phyloP scores from a whole-genome alignment of 768 basidiomycete genomes.

The Termitomyces sp. region DNA sequence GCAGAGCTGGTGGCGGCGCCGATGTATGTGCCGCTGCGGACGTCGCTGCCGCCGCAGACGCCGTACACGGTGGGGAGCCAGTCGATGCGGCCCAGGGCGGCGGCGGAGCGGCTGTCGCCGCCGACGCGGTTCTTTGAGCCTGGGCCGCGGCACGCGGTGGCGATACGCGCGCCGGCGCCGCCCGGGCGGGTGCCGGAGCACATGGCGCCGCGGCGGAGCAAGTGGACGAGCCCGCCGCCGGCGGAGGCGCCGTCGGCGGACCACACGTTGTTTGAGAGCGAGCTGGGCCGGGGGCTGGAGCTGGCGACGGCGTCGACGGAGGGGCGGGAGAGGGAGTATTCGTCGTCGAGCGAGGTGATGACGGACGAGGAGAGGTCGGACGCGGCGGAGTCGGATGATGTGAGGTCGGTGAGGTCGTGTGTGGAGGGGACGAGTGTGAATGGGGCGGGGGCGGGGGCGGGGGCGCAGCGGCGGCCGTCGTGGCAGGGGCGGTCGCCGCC shows the following conservation, averaged over 20 bases:
- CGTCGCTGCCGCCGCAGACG: slow-evolving; percentile 59
- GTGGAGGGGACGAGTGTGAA: slow-evolving; percentile 39
- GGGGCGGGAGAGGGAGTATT: slow-evolving; percentile 50
- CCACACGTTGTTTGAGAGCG: slow-evolving; percentile 60
- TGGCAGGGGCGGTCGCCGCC: slow-evolving; percentile 31
- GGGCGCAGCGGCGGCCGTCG: slow-evolving; percentile 38
- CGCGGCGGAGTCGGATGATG: slow-evolving; percentile 64
- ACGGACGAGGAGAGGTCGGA: slow-evolving; percentile 73
- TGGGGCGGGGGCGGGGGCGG: slow-evolving; percentile 22
- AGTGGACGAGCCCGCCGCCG: slow-evolving; percentile 85
- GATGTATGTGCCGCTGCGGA: slow-evolving; percentile 33
- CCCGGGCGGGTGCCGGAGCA: slow-evolving; percentile 76
- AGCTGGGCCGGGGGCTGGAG: slow-evolving; percentile 59
- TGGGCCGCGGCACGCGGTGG: slow-evolving; percentile 23
- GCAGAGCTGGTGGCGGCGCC: slow-evolving; percentile 54
- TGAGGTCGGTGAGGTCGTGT: slow-evolving; percentile 61
- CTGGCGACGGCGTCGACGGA: slow-evolving; percentile 62
- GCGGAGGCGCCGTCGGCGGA: slow-evolving; percentile 65
- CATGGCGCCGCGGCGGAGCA: slow-evolving; percentile 75
- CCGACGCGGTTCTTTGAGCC: slow-evolving; percentile 44
- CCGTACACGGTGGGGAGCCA: slow-evolving; percentile 65
- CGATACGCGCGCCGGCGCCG: slow-evolving; percentile 40
- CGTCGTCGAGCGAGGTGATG: slow-evolving; percentile 57
- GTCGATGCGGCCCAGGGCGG: slow-evolving; percentile 44
- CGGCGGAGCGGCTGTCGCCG: slow-evolving; percentile 46